phyloP scores from a whole-genome alignment of 495 filamentous ascomycete genomes.

The Aspergillus olivimuriae region DNA sequence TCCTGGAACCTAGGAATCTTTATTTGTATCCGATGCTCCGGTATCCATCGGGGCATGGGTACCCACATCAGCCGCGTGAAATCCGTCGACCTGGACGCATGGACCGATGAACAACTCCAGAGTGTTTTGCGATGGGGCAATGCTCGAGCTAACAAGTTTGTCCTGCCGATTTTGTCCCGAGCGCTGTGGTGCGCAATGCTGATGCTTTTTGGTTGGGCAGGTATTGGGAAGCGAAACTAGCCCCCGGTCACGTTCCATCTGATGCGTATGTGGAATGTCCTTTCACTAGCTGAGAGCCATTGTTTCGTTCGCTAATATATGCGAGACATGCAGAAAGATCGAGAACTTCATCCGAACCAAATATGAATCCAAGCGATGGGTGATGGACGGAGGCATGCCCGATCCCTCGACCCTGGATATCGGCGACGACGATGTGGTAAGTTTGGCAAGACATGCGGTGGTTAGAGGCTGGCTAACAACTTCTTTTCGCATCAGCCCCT shows the following conservation, averaged over 20 bases:
- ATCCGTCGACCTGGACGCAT: constrained; percentile 93
- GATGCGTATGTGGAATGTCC: constrained; percentile 58
- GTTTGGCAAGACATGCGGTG: constrained; percentile 14
- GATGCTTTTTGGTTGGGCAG: constrained; percentile 32
- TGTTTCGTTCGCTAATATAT: constrained; percentile 5
- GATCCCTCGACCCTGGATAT: constrained; percentile 81
- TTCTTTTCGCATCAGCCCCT: constrained; percentile 44
- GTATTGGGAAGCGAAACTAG: constrained; percentile 95
- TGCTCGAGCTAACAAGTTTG: constrained; percentile 83
- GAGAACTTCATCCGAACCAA: constrained; percentile 99
- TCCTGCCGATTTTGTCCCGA: constrained; percentile 11
- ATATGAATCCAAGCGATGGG: constrained; percentile 96
- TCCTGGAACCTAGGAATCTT: constrained; percentile 97
- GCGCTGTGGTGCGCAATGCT: constrained; percentile 17
- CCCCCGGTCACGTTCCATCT: constrained; percentile 88
- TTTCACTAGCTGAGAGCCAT: constrained; percentile 2
- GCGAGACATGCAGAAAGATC: constrained; percentile 59
- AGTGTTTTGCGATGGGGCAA: constrained; percentile 94
- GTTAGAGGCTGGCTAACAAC: no score
- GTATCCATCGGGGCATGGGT: constrained; percentile 97
- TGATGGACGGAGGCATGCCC: constrained; percentile 92
- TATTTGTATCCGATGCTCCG: constrained; percentile 94
- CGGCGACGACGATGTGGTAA: constrained; percentile 74
- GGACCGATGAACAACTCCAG: constrained; percentile 96
- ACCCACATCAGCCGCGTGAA: constrained; percentile 98